Conservation (phyloP, 225 moss, liverwort and hornwort genomes). For the Antitrichia curtipendula region DNA sequence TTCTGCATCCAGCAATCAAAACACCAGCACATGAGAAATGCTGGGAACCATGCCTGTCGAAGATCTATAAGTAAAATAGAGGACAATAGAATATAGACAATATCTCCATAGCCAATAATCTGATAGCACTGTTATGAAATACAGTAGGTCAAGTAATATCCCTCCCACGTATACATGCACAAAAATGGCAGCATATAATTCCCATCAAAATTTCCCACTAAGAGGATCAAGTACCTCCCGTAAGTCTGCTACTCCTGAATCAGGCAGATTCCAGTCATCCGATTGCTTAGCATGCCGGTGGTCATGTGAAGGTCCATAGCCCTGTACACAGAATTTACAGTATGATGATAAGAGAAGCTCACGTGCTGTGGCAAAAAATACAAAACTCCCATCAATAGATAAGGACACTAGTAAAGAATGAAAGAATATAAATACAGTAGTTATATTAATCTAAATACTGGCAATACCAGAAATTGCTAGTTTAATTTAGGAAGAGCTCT, state of each 20-base stretch:
- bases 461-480: neutral
- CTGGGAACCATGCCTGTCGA: neutral
- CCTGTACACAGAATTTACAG: slow-evolving; percentile 16
- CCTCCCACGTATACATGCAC: neutral
- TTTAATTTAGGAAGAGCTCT: neutral
- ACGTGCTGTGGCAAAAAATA: neutral
- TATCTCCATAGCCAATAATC: neutral
- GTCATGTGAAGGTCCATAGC: slow-evolving; percentile 59
- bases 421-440: neutral
- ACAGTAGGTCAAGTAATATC: neutral
- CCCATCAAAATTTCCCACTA: neutral
- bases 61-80: neutral
- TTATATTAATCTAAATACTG: neutral
- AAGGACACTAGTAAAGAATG: neutral
- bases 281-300: slow-evolving; percentile 39
- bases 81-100: neutral
- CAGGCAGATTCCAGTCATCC: slow-evolving; percentile 82
- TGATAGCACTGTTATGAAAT: neutral
- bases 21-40: neutral
- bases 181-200: neutral
- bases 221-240: slow-evolving; percentile 37
- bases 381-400: neutral
- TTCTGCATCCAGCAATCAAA: slow-evolving; percentile 18
- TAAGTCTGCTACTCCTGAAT: slow-evolving; percentile 48
- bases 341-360: neutral